Percentiles rank a stretch among this genome's conserved stretches.
These are phyloP conservation scores for Scorias spongiosa DNA, from an alignment of 2,329 filamentous ascomycete genomes.

Conservation along the genomic window DNA sequence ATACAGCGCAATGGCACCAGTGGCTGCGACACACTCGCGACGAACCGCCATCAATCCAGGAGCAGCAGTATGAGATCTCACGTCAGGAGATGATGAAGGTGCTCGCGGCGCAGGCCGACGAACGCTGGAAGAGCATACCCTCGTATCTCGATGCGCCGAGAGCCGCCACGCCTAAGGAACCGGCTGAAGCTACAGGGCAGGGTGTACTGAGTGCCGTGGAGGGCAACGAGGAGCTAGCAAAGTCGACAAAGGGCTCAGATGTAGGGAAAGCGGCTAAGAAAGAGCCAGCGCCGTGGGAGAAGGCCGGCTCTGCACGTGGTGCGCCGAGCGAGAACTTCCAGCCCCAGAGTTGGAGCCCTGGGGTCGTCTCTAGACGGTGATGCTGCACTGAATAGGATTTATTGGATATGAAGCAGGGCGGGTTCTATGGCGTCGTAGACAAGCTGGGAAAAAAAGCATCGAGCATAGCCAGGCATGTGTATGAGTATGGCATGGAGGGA, in stretches of 20 bases:
- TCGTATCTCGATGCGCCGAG: conserved; percentile 43
- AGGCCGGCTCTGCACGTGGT: conserved; percentile 18
- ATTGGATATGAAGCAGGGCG: too few relatives aligned
- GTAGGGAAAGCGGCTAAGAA: conserved; percentile 4
- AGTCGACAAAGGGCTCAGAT: conserved; percentile 7
- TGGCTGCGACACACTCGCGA: conserved; percentile 49
- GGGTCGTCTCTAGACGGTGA: conserved; percentile 13
- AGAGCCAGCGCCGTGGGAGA: conserved; percentile 25
- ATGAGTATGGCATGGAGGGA: too few relatives aligned
- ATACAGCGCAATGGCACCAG: conserved; percentile 49
- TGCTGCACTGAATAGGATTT: not conserved
- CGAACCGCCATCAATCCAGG: conserved; percentile 39
- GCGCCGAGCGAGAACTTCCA: conserved; percentile 32
- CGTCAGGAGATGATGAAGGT: conserved; percentile 44
- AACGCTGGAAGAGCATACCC: conserved; percentile 44
- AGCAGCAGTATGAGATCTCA: conserved; percentile 42
- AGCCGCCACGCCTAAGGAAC: conserved; percentile 23
- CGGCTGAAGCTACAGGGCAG: conserved; percentile 6
- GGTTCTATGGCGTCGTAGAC: too few relatives aligned
- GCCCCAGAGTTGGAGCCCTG: conserved; percentile 30
- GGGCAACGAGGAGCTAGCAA: conserved; percentile 1
- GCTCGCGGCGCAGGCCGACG: conserved; percentile 44
- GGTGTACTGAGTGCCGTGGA: not conserved
- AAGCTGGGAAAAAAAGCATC: too few relatives aligned
- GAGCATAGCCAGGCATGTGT: too few relatives aligned